A percentile compares a stretch with the other conserved stretches of the same genome.
Evolutionary conservation across 2,329 filamentous ascomycete species (phyloP).

Genomic region (Aspergillus vadensis): DNA sequence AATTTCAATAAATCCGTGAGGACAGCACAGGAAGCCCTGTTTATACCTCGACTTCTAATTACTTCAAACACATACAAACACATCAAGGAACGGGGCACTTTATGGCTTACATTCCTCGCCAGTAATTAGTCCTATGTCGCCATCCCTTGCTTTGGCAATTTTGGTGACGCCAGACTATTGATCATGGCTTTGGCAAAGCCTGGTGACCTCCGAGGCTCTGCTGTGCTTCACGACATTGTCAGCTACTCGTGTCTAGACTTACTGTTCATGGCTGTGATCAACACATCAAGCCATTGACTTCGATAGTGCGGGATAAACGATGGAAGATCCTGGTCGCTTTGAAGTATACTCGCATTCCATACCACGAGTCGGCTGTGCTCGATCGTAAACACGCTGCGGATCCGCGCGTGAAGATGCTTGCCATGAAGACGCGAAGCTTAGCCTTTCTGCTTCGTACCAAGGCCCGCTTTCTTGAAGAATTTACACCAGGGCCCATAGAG

Average conservation of each 20-base stretch:
- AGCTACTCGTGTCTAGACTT: background rate
- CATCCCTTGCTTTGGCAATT: constrained; percentile 1
- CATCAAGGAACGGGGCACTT: background rate
- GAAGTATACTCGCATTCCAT: background rate
- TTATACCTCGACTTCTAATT: background rate
- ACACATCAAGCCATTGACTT: background rate
- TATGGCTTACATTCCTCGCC: constrained; percentile 1
- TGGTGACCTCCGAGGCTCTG: background rate
- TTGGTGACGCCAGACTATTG: background rate
- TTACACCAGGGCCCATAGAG: background rate
- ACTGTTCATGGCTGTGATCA: background rate
- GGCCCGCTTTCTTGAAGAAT: background rate
- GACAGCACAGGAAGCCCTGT: background rate
- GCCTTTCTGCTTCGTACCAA: background rate
- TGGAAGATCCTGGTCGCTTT: background rate
- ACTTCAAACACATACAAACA: background rate
- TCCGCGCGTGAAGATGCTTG: background rate
- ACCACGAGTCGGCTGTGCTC: background rate
- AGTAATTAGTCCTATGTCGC: background rate
- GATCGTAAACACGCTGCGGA: background rate
- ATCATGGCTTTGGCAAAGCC: background rate
- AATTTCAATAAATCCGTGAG: too few relatives aligned
- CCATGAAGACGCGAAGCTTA: background rate
- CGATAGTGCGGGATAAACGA: background rate
- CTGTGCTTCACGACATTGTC: background rate